Evolutionary conservation across 768 basidiomycete genomes (phyloP).

Genomic region (Tremella mesenterica): DNA sequence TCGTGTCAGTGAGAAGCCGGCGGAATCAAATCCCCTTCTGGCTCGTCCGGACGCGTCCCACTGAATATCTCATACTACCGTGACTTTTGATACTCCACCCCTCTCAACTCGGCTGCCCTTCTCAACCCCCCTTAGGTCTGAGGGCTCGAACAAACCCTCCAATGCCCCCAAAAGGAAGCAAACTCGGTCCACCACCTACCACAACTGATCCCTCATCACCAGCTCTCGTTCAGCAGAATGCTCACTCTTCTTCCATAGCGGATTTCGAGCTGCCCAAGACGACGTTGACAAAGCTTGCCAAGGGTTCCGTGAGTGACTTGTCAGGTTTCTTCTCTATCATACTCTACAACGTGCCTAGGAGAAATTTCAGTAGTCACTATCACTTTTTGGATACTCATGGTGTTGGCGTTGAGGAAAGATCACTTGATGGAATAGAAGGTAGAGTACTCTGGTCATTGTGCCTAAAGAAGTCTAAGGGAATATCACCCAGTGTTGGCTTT

Average conservation of each 20-base stretch:
- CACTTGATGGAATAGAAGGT: no score
- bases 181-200: conserved; percentile 13
- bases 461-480: no score
- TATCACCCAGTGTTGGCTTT: no score
- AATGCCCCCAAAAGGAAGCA: conserved; percentile 32
- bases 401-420: no score
- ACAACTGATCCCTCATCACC: conserved; percentile 12
- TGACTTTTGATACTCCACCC: not conserved
- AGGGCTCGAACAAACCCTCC: not conserved
- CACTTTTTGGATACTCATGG: not conserved
- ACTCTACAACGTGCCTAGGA: no score
- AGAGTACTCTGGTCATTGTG: no score
- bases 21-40: no score
- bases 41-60: no score
- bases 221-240: conserved; percentile 20
- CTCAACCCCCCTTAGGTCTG: not conserved
- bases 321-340: not conserved
- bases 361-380: not conserved
- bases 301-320: conserved; percentile 57
- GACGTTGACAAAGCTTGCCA: conserved; percentile 73
- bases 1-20: no score
- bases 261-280: conserved; percentile 80
- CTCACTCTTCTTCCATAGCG: conserved; percentile 69
- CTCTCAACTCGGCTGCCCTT: conserved; percentile 1
- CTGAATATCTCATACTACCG: no score